These are phyloP conservation scores for Nakazawaea siamensis DNA, from an alignment of 805 yeast genomes.

Conservation along the genomic window DNA sequence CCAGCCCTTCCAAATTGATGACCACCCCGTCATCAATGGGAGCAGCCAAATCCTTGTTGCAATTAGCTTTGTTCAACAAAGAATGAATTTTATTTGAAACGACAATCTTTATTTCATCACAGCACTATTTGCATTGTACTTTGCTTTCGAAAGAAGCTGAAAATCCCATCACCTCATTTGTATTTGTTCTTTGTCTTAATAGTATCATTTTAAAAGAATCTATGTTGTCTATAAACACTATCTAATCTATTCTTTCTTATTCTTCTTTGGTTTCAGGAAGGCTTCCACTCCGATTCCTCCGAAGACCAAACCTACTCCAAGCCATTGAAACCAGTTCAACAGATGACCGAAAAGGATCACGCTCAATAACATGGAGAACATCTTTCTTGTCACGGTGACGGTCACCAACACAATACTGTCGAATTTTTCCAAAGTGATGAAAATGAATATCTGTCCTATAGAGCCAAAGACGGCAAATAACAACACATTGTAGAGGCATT, in stretches of 20 bases:
- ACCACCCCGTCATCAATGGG: constrained; percentile 40
- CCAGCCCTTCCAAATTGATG: constrained; percentile 30
- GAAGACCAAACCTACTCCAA: constrained; percentile 74
- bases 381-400: constrained; percentile 92
- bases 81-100: no score
- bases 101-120: no score
- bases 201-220: not conserved
- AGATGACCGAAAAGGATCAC: constrained; percentile 82
- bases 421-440: constrained; percentile 71
- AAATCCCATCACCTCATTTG: no score
- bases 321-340: constrained; percentile 60
- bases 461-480: constrained; percentile 77
- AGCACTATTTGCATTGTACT: no score
- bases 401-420: constrained; percentile 84
- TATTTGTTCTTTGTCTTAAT: not conserved
- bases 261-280: constrained; percentile 25
- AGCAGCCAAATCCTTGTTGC: constrained; percentile 36
- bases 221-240: no score
- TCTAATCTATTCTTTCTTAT: no score
- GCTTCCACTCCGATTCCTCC: constrained; percentile 84
- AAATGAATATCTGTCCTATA: constrained; percentile 90
- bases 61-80: constrained; percentile 27
- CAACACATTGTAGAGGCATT: constrained; percentile 49
- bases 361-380: constrained; percentile 89
- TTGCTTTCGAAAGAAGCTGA: no score